Evolutionary conservation across 108 stramenopile species (phyloP), one percentile per base, ranked within the genome.

Genomic region (Skeletonema marinoi): DNA sequence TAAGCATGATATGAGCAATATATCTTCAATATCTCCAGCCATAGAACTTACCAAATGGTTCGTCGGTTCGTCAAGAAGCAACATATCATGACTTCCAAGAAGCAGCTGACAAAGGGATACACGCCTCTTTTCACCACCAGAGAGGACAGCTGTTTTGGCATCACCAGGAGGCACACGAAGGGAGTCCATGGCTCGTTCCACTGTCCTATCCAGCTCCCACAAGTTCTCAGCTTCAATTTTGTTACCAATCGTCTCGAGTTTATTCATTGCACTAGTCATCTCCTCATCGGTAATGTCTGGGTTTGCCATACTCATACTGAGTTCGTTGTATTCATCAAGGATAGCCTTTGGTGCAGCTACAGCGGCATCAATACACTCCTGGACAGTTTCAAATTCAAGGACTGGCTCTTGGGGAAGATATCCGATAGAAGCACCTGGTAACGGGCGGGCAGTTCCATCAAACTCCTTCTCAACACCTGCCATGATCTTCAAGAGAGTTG

Each of bases 81-180:
- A 77, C 91, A 98, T 88, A 75, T 98, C 96, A 68, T 97, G 93
- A 73, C 92, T 92, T 36, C 82, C 87, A 25, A 98, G 80, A 76
- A 97, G 73, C 46, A 97, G 73, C 17, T 89, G 82, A 62, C 95
- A 96, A 30, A 98, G 85, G 17, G 96, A 93, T 10, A 97, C 95
- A 32, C 98, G 92, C 66, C 98, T 90, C 73, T 96, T 96, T 81
- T 98, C 98, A 50, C 99, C 99, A n/a, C 99, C 99, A 68, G 91
- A 93, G 50, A 98, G 83, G 14, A 86, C 87, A 16, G 70, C 81
- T 6, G 88, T 92, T 66, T 87, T 81, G 60, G 93, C 93, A 69
- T 93, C 88, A 9, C 88, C 92, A 0, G 92, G 85, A 12, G 96
- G 96, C 3, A 93, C 83, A 13, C 93, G 80, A 13, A 97, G 77